phyloP scores from a whole-genome alignment of 164 flowering plant genomes.

The Pachysandra terminalis region DNA sequence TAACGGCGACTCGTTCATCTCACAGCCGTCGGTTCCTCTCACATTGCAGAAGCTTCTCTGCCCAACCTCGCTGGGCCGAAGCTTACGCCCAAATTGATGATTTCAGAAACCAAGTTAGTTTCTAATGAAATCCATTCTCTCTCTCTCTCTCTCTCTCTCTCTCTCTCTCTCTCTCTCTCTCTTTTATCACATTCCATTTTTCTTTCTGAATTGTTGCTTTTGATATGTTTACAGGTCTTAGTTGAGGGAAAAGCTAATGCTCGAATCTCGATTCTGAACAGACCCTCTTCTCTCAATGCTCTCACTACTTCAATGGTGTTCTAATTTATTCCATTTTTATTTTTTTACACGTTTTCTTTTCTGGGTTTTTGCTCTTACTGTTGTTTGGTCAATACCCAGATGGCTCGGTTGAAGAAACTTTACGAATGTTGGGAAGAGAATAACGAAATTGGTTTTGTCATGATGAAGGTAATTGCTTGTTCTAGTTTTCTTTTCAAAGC shows the following conservation, averaged over 20 bases:
- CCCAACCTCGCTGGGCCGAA: constrained; percentile 34
- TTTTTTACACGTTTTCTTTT: not conserved
- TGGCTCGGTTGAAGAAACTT: constrained; percentile 58
- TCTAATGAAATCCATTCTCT: too few relatives aligned
- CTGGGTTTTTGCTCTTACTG: not conserved
- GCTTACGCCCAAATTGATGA: constrained; percentile 29
- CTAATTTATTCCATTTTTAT: not conserved
- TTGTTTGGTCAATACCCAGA: constrained; percentile 32
- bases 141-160: too few relatives aligned
- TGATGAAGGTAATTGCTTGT: constrained; percentile 56
- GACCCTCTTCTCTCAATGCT: constrained; percentile 78
- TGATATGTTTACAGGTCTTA: constrained; percentile 47
- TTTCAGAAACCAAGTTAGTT: constrained; percentile 46
- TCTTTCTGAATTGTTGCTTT: constrained; percentile 5
- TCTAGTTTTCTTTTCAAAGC: not conserved
- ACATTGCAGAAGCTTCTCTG: constrained; percentile 36
- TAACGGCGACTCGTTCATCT: constrained; percentile 28
- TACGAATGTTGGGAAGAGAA: constrained; percentile 96
- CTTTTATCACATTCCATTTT: not conserved
- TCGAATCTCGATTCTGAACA: constrained; percentile 76
- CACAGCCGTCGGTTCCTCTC: constrained; percentile 24
- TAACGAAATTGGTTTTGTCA: constrained; percentile 68
- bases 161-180: not conserved
- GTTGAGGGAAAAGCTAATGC: constrained; percentile 81
- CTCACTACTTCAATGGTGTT: constrained; percentile 68